Base-by-base conservation (phyloP, 176 grass and related monocot species). In the Saccharum spontaneum region DNA sequence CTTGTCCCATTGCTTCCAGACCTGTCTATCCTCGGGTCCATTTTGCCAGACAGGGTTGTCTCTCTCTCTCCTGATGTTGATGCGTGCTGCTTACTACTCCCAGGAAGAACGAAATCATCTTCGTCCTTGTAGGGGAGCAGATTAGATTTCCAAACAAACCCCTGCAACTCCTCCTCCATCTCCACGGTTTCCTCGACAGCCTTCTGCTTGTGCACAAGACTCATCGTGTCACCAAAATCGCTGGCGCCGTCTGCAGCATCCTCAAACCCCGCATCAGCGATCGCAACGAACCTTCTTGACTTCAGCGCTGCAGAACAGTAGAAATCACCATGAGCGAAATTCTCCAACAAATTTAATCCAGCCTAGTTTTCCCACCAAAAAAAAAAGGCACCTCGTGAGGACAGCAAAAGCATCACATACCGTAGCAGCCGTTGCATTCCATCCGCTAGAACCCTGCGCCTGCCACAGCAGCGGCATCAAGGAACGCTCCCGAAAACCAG, bases 231-330 rank as follows among this genome's bases (percentile, higher is more conserved):
- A 3, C 85, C 15, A 39, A 76, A 44, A 54, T 65, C 80, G 3
- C 48, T 7, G 39, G 20, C 28, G 18, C 63, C 62, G 38, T 80
- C 89, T 11, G 18, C 69, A 8, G 76, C 76, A 76, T 69, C 75
- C 34, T 80, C 69, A 1, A 73, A 78, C 8, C 26, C 49, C 0
- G 49, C 73, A 67, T 86, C 67, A 0, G 61, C 69, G 0, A 84
- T 31, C 13, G 49, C 69, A 20, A 63, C 18, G 31, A 36, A 70
- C 70, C 64, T 87, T 52, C 84, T 81, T 77, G 89, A 77, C 55
- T 81, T 91, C 89, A 87, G n/a, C 33, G 44, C 89, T 91, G 81
- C 41, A 31, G 71, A 71, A 76, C 38, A 90, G 24, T 4, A 69
- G 31, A 11, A 26, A 64, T n/a, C 40, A 14, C 76, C 41, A 12